These are phyloP conservation scores for Sutorius australiensis DNA, from an alignment of 768 basidiomycete species.

Conservation along the genomic window DNA sequence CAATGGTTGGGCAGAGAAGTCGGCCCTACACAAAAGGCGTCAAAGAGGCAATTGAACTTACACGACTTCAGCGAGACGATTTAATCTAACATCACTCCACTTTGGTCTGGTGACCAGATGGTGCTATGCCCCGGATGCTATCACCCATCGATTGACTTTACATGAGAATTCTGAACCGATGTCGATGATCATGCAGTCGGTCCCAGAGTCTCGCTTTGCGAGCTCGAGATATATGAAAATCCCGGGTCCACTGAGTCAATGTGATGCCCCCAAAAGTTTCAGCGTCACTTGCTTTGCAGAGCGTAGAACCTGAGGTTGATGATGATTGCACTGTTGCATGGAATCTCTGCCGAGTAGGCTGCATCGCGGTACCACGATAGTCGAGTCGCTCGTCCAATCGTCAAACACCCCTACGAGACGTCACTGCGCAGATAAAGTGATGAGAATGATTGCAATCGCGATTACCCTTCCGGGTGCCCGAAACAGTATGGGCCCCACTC, in stretches of 20 bases:
- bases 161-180: not conserved
- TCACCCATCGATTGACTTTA: constrained; percentile 1
- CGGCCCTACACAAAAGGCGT: not conserved
- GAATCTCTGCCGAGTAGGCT: not conserved
- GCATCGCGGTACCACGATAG: not conserved
- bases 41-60: not conserved
- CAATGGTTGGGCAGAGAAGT: not conserved
- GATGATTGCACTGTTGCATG: not conserved
- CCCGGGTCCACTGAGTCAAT: too few species aligned
- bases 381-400: not conserved
- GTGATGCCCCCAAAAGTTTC: not conserved
- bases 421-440: not conserved
- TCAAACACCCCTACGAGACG: not conserved
- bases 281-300: not conserved
- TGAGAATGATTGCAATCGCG: not conserved
- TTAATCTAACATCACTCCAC: not conserved
- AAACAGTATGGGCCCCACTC: not conserved
- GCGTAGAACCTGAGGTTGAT: not conserved
- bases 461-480: not conserved
- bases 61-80: not conserved
- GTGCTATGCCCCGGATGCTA: not conserved
- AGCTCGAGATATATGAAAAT: not conserved
- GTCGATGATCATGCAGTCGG: not conserved
- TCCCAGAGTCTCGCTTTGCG: not conserved
- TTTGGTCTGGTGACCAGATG: not conserved